Evolutionary conservation across 306 rosid species (phyloP), one percentile per base, ranked within the genome.

Genomic region (Pyrus pyrifolia): DNA sequence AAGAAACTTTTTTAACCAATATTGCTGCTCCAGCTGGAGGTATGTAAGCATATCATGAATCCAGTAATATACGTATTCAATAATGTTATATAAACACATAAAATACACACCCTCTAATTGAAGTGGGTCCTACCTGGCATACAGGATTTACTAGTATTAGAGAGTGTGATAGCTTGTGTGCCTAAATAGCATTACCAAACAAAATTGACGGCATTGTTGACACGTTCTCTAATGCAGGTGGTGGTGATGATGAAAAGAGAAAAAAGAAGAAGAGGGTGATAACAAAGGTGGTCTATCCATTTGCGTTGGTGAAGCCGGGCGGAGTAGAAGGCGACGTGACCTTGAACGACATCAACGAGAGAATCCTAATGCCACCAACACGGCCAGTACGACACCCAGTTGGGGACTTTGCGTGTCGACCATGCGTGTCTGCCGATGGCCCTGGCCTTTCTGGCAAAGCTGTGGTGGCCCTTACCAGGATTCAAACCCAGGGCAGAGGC

Each of bases 281-380:
- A 68, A 73, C 73, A 55, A 87, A 85, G 58, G 85, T 95, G 64
- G 91, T 88, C 31, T 92, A 91, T 84, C 99, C 99, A 42, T 96
- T 96, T 77, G 98, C 91, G n/a, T 29, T 96, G 81, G 98, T 96
- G 87, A 96, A 96, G 78, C 96, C 98, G 21, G 99, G 99, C 38
- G 99, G 98, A 0, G 76, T 68, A 38, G 99, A 96, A 69, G 99
- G 96, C 4, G 99, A 96, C 33, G 81, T 92, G 83, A 96, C 99
- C n/a, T 45, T 96, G 79, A 92, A 82, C 79, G 99, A 96, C 83
- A 96, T 96, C 55, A 96, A 96, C 76, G 91, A 96, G 78, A 86
- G 93, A 85, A 96, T 96, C 8, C 51, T 91, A 66, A 96, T 92
- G 99, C 83, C 91, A 2, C 99, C 99, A 18, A 84, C 96, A 29